Evolutionary conservation across 148 eudicot genomes (phyloP).

Genomic region (Talinum fruticosum): DNA sequence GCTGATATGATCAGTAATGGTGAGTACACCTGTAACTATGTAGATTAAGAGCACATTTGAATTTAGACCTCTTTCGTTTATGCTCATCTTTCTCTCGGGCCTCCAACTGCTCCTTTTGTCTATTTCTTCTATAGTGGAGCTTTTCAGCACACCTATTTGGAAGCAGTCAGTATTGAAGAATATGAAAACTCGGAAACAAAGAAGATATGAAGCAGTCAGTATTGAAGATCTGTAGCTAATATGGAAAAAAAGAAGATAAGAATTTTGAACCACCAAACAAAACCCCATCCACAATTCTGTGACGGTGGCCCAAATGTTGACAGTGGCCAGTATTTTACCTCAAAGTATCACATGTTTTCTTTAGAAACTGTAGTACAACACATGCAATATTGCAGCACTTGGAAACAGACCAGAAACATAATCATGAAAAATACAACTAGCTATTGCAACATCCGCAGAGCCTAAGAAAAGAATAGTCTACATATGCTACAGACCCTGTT

Average conservation of each 20-base stretch:
- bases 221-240: not conserved
- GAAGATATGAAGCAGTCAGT: no score
- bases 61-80: conserved; percentile 46
- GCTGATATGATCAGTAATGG: not conserved
- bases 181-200: no score
- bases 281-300: no score
- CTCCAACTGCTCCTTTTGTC: conserved; percentile 49
- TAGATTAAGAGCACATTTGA: conserved; percentile 5
- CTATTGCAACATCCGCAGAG: not conserved
- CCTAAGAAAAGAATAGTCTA: not conserved
- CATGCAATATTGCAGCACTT: not conserved
- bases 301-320: no score
- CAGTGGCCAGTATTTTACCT: no score
- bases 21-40: not conserved
- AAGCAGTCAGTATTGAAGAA: conserved; percentile 6
- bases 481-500: not conserved
- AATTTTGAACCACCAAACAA: not conserved
- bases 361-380: not conserved
- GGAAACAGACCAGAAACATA: not conserved
- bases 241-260: not conserved
- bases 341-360: not conserved
- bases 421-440: not conserved
- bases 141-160: conserved; percentile 72
- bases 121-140: conserved; percentile 59
- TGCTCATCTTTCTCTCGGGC: conserved; percentile 38